These are phyloP conservation scores for Scheffersomyces ergatensis DNA, from an alignment of 805 yeast genomes.

Conservation along the genomic window DNA sequence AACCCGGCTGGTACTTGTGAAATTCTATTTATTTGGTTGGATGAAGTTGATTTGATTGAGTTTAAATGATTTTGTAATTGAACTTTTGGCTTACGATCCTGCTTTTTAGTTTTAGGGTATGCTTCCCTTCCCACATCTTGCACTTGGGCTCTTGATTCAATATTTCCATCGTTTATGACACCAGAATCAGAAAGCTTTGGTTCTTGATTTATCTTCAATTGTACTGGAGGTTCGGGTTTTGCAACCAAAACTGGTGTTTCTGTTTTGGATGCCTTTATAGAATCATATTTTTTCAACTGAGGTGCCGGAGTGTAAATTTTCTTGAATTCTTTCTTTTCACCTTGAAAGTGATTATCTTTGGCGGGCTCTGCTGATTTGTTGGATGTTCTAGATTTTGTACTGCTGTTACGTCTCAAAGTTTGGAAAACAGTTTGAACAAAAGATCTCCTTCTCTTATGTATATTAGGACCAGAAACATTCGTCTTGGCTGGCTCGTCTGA, in stretches of 20 bases:
- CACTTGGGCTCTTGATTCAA: not conserved
- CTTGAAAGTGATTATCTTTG: constrained; percentile 21
- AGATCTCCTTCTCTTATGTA: constrained; percentile 2
- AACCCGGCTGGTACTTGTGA: not conserved
- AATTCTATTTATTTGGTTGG: not conserved
- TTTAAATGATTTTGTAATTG: not conserved
- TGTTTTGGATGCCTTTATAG: not conserved
- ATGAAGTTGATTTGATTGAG: not conserved
- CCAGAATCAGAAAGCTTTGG: not conserved
- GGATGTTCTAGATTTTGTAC: not conserved
- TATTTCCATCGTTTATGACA: not conserved
- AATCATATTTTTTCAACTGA: constrained; percentile 7
- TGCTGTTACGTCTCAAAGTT: constrained; percentile 1
- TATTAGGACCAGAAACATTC: not conserved
- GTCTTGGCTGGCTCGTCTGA: not conserved
- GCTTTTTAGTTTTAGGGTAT: not conserved
- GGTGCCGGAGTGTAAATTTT: constrained; percentile 23
- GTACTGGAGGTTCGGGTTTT: not conserved
- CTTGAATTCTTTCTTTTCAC: constrained; percentile 18
- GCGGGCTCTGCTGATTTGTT: not conserved
- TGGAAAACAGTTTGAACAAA: not conserved
- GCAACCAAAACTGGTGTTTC: not conserved
- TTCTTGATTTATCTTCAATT: not conserved
- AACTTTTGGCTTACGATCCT: not conserved
- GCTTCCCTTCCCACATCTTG: not conserved